Evolutionary conservation across 1,284 basidiomycete genomes (phyloP).

Genomic region (Athelia psychrophila): DNA sequence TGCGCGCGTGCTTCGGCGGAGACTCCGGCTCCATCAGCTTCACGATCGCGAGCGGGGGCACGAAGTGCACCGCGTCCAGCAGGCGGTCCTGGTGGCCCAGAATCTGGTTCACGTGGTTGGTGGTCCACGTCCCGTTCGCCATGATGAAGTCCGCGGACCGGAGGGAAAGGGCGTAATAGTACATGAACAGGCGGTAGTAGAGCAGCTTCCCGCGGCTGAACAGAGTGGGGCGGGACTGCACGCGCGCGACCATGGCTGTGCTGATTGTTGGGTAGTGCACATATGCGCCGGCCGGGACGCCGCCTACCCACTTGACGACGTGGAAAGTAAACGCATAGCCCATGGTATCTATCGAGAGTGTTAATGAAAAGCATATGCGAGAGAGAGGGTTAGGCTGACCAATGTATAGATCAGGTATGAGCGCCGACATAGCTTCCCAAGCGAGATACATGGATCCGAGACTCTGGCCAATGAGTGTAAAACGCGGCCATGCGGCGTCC

Average conservation of each 20-base stretch:
- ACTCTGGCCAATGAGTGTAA: conserved; percentile 92
- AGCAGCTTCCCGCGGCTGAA: conserved; percentile 72
- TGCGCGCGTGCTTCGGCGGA: conserved; percentile 28
- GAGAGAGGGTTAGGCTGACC: conserved; percentile 44
- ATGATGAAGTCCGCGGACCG: conserved; percentile 77
- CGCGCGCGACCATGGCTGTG: conserved; percentile 89
- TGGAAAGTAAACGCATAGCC: conserved; percentile 95
- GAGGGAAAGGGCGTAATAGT: conserved; percentile 77
- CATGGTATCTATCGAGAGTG: conserved; percentile 78
- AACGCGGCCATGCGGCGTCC: conserved; percentile 80
- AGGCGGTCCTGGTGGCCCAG: conserved; percentile 52
- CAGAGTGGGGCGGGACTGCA: conserved; percentile 52
- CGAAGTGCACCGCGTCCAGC: conserved; percentile 34
- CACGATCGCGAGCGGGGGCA: not conserved
- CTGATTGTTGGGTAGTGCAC: conserved; percentile 97
- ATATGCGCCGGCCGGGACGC: conserved; percentile 83
- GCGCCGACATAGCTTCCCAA: conserved; percentile 73
- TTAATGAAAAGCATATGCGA: not conserved
- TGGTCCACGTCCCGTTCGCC: conserved; percentile 97
- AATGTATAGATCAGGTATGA: conserved; percentile 89
- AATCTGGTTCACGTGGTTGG: conserved; percentile 77
- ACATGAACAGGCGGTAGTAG: conserved; percentile 87
- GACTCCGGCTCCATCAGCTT: not conserved
- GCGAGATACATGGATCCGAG: conserved; percentile 84
- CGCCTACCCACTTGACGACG: conserved; percentile 60